Evolutionary conservation across 1,284 basidiomycete genomes (phyloP), one percentile per base, ranked within the genome.

Genomic region (Pseudozyma thailandica): DNA sequence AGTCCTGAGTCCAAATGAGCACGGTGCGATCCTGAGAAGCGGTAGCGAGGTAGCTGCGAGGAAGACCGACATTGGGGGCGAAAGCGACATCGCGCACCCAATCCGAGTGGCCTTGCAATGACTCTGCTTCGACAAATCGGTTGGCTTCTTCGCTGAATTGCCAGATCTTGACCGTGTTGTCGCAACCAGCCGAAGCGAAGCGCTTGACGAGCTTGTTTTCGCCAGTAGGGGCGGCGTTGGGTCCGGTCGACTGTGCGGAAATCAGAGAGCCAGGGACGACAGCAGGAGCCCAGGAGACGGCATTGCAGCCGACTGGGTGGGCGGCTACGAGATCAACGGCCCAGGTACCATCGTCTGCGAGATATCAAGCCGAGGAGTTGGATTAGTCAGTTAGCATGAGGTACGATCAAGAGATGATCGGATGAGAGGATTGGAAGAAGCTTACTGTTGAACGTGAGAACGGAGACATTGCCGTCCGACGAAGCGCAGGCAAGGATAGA

Each of bases 11-110:
- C 92, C 94, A 97, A 74, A 98, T 92, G 44, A 94, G 86, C 4
- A 98, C 95, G 0, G 92, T 94, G 78, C 86, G 77, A 64, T 90
- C 90, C 85, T 97, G 94, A 0, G 92, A 94, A 0, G 93, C 94
- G 2, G 93, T 94, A 10, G 95, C 95, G 68, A 98, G 92, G 85
- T 98, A 97, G 81, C 90, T 91, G 63, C 93, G 89, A 0, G 94
- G 92, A 16, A 98, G 87, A 0, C 95, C 95, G 73, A 98, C 93
- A 79, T 93, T 97, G 0, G 95, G 95, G 5, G 94, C 94, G 91
- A 94, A 98, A 0, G 94, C 92, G 21, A 98, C 94, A 81, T 98
- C 95, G 53, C 95, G 88, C 18, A 98, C 94, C 95, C 95, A 98
- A 84, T 98, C 94, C 1, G 90, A 89, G 84, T 98, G 95, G 20